phyloP scores from a whole-genome alignment of 179 eudicot species.

The Drosera spatulata region DNA sequence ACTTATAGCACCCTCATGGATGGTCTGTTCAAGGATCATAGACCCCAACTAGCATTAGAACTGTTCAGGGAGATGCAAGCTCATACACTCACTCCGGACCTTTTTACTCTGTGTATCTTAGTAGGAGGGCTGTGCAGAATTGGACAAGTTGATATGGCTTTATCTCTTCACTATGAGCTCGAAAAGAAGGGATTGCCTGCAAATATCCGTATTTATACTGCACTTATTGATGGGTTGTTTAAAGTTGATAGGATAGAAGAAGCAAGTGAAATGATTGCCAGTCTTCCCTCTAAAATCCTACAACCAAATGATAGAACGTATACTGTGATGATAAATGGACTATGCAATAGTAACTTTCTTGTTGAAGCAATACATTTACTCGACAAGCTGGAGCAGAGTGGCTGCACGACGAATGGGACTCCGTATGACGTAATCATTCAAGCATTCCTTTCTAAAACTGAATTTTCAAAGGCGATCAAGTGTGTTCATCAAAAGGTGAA shows the following conservation, averaged over 20 bases:
- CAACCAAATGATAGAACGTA: neutral
- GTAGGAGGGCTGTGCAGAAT: neutral
- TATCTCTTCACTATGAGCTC: neutral
- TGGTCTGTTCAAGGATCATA: neutral
- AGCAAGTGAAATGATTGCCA: neutral
- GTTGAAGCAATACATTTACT: neutral
- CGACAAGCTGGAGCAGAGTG: neutral
- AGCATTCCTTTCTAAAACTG: neutral
- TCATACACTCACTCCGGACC: neutral
- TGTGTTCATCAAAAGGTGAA: neutral
- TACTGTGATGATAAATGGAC: neutral
- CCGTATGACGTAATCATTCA: neutral
- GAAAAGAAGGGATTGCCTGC: neutral
- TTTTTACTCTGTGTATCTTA: neutral
- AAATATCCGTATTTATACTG: neutral
- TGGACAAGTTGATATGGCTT: neutral
- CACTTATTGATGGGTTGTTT: slow-evolving; percentile 2
- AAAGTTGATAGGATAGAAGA: neutral
- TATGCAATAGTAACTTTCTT: neutral
- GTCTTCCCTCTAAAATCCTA: neutral
- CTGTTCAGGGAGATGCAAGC: neutral
- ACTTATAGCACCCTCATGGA: neutral
- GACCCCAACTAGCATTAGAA: neutral
- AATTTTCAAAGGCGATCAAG: neutral
- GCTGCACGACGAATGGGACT: neutral